A percentile compares a stretch with the other conserved stretches of the same genome.
Conservation (phyloP, 495 filamentous ascomycete species). For the Corynascus novoguineensis region DNA sequence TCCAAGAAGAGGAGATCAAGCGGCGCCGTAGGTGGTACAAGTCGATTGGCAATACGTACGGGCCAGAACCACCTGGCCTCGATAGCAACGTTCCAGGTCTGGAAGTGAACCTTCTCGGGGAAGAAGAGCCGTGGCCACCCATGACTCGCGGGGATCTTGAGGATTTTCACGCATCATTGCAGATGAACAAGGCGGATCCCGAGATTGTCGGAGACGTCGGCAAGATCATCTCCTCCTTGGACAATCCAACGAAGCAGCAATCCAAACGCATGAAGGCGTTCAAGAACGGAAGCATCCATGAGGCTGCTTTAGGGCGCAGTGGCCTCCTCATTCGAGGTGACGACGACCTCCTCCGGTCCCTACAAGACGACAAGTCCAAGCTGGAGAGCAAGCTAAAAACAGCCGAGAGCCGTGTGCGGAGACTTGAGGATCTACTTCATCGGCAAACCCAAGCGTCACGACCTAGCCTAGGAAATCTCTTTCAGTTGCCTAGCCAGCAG, state of each 20-base stretch:
- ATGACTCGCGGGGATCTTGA: conserved; percentile 58
- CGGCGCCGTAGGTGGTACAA: conserved; percentile 88
- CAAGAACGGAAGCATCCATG: conserved; percentile 92
- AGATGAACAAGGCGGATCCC: conserved; percentile 45
- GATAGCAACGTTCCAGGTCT: conserved; percentile 61
- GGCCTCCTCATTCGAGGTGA: conserved; percentile 77
- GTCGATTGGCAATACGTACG: conserved; percentile 57
- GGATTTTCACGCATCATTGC: conserved; percentile 57
- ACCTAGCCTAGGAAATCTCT: conserved; percentile 63
- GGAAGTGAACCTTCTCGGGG: conserved; percentile 78
- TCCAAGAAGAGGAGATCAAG: conserved; percentile 85
- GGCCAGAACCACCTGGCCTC: conserved; percentile 26
- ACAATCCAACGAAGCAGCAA: conserved; percentile 66
- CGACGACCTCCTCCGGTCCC: conserved; percentile 61
- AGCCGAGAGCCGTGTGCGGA: conserved; percentile 84
- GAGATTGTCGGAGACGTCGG: conserved; percentile 47
- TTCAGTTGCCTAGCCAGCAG: conserved; percentile 43
- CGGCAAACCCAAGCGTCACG: conserved; percentile 69
- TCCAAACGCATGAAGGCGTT: conserved; percentile 81
- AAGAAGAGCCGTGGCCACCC: conserved; percentile 74
- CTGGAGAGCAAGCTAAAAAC: conserved; percentile 76
- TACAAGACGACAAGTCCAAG: conserved; percentile 74
- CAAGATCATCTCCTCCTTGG: conserved; percentile 57
- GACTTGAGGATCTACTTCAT: conserved; percentile 89
- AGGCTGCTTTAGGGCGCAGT: conserved; percentile 68